Conservation (phyloP, 2,329 filamentous ascomycete genomes). For the Pseudogymnoascus verrucosus region DNA sequence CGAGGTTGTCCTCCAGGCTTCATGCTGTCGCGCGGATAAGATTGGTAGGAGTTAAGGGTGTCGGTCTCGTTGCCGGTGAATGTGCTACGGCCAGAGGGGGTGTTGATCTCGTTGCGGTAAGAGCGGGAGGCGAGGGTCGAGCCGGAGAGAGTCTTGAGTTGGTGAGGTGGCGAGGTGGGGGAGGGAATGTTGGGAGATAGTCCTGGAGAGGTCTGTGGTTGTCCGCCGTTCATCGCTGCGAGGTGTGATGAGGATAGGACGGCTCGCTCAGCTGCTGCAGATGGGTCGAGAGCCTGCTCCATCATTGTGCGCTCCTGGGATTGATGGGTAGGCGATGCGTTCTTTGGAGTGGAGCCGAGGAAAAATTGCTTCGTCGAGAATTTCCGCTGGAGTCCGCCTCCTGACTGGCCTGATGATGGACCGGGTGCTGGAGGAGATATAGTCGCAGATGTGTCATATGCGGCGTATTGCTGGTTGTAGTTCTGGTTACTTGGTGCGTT, state of each 20-base stretch:
- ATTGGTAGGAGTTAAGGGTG: slow-evolving; percentile 21
- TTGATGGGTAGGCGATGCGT: slow-evolving; percentile 63
- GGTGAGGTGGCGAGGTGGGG: slow-evolving; percentile 56
- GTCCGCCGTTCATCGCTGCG: slow-evolving; percentile 59
- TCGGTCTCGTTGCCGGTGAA: slow-evolving; percentile 43
- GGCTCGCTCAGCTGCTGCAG: slow-evolving; percentile 59
- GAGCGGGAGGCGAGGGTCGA: slow-evolving; percentile 51
- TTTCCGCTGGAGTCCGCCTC: slow-evolving; percentile 56
- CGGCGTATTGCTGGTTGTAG: slow-evolving; percentile 20
- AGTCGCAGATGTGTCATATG: slow-evolving; percentile 40
- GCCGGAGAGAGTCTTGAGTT: slow-evolving; percentile 19
- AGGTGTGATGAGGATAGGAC: slow-evolving; percentile 62
- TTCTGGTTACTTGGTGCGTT: slow-evolving; percentile 17
- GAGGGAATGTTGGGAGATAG: slow-evolving; percentile 56
- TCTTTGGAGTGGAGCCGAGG: slow-evolving; percentile 66
- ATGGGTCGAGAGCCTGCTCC: slow-evolving; percentile 60
- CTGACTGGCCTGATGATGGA: slow-evolving; percentile 43
- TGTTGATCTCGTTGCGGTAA: slow-evolving; percentile 49
- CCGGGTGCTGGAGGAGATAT: slow-evolving; percentile 51
- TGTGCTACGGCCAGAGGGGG: slow-evolving; percentile 46
- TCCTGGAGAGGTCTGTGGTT: slow-evolving; percentile 45
- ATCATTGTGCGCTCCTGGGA: slow-evolving; percentile 59
- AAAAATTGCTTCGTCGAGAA: slow-evolving; percentile 71
- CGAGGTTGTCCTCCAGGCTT: slow-evolving; percentile 35
- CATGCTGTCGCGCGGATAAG: slow-evolving; percentile 22